Base-by-base conservation (phyloP, 352 stramenopile species). In the Pythium folliculosum region DNA sequence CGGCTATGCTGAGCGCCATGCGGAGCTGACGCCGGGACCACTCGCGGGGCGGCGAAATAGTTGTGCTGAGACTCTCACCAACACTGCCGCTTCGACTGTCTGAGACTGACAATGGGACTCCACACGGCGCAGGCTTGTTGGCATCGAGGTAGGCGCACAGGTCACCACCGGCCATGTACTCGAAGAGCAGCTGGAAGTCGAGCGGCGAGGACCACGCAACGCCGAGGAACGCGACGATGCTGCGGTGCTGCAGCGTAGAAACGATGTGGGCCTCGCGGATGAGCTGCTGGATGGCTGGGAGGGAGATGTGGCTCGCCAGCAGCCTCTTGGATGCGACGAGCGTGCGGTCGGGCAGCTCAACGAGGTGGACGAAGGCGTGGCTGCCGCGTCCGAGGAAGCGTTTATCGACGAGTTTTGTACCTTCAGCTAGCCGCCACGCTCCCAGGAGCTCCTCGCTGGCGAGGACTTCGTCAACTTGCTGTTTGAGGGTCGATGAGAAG, bases 141-240 rank as follows among this genome's bases (percentile, higher is more conserved):
- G 16, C 44, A 16, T 58, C 51, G 13, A 58, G n/a, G 32, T 58
- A 58, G 16, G 14, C n/a, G 4, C 30, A 30, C 5, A 58, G 51
- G 25, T 58, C 51, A 6, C 51, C 51, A 19, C 51, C 51, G 3
- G 7, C 30, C 51, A 58, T 58, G 17, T 30, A 45, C 32, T 58
- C 51, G 7, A 58, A 58, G 4, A 58, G 51, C 27, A 45, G 27
- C n/a, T 58, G 51, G 8, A 58, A 58, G 21, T 58, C 32, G 16
- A 58, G 27, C 17, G 51, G 6, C 17, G 51, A 45, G 22, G 51
- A 45, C 51, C 51, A 58, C 51, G 51, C 30, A 6, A 58, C 51
- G 1, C 51, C 51, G 5, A 27, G 17, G 32, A 58, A 58, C 19
- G 16, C 17, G 10, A 58, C 51, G 21, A 58, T 58, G 25, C 51